Conservation (phyloP, 1,284 basidiomycete species). For the Cerioporus squamosus region DNA sequence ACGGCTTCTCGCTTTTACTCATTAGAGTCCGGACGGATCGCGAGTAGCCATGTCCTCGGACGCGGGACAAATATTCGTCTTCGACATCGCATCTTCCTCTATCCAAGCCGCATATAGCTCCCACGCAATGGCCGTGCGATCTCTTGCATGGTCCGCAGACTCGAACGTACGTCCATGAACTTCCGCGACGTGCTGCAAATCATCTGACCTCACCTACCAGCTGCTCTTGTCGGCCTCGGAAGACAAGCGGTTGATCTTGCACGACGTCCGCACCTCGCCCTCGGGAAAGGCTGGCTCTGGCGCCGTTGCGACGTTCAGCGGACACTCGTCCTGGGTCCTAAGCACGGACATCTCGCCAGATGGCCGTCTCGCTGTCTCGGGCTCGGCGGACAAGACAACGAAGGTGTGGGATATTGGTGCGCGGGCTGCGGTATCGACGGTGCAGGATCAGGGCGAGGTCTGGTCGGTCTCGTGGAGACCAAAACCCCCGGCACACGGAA, state of each 20-base stretch:
- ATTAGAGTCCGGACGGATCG: conserved; percentile 85
- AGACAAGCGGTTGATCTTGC: conserved; percentile 84
- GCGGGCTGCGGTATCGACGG: conserved; percentile 76
- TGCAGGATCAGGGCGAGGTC: conserved; percentile 79
- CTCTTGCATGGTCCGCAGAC: conserved; percentile 84
- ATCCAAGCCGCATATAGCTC: conserved; percentile 76
- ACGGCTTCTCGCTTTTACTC: background rate
- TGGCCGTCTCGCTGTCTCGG: conserved; percentile 75
- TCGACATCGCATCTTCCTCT: conserved; percentile 71
- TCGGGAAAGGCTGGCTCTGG: conserved; percentile 67
- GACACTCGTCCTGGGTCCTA: conserved; percentile 88
- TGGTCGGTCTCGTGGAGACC: conserved; percentile 89
- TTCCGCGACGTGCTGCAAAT: background rate
- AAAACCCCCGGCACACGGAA: conserved; percentile 53
- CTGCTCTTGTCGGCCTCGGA: conserved; percentile 85
- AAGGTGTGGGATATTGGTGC: conserved; percentile 89
- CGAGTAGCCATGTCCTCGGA: conserved; percentile 81
- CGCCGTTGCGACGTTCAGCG: conserved; percentile 80
- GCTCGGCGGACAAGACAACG: conserved; percentile 84
- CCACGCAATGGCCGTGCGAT: conserved; percentile 85
- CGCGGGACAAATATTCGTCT: conserved; percentile 80
- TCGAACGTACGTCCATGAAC: conserved; percentile 49
- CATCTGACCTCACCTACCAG: conserved; percentile 41
- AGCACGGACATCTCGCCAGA: conserved; percentile 82
- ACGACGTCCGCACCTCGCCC: conserved; percentile 74